Evolutionary conservation across 177 flowering plant genomes (phyloP), one percentile per base, ranked within the genome.

Genomic region (Telopea speciosissima): DNA sequence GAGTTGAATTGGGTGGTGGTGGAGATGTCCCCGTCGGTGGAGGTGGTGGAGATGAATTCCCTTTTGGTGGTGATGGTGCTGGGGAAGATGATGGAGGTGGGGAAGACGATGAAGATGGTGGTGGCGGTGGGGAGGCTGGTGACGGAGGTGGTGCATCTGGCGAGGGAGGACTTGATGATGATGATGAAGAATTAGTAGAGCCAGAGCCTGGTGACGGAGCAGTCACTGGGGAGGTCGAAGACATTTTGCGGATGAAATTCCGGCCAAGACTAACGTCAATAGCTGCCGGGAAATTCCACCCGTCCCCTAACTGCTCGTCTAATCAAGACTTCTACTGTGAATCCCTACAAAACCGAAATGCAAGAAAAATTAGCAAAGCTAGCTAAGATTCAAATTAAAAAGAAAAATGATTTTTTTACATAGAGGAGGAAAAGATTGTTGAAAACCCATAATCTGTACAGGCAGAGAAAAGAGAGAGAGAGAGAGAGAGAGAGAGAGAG

Each of bases 211-310:
- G 24, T 12, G 76, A 36, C 45, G 76, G 76, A 69, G 76, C 76
- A 69, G 76, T 65, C 65, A 74, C 76, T 64, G 76, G 76, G 26
- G 76, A 73, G 26, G 76, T 12, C 40, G 67, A 62, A 73, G 75
- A 71, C 75, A 73, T 73, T 19, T 0, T 58, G 61, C 8, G 22
- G n/a, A 58, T 7, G 61, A 58, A 16, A 1, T 58, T 58, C n/a
- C 61, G 61, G 61, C 61, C 23, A 49, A n/a, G 61, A 58, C 5
- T 58, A 58, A 58, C 9, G 8, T 58, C 61, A 12, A 17, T 13
- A n/a, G 61, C 61, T 16, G 26, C 63, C n/a, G 71, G 45, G 28
- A 68, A 59, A 31, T 24, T 59, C 63, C 25, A 60, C 70, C 63
- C 13, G 26, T 23, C 63, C 62, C 22, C 45, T 56, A 49, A 68